Conservation (phyloP, 805 yeast species). For the Metschnikowia cubensis region DNA sequence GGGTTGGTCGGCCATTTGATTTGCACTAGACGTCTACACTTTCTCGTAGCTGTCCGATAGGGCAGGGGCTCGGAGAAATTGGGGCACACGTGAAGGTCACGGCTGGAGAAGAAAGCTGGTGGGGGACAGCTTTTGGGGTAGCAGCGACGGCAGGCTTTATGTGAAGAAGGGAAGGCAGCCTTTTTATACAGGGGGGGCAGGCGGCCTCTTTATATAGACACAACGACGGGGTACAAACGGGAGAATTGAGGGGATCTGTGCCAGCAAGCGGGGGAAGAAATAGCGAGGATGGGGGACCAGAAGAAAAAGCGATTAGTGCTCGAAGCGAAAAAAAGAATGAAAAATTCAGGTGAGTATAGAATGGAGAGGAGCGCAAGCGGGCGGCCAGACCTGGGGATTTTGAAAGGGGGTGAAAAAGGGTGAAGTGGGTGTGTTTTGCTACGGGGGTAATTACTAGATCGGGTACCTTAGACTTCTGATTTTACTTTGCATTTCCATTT, state of each 20-base stretch:
- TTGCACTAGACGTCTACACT: background rate
- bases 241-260: too few relatives aligned
- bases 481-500: background rate
- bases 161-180: too few relatives aligned
- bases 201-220: too few relatives aligned
- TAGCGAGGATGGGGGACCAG: background rate
- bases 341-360: background rate
- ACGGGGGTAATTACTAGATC: too few relatives aligned
- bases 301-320: background rate
- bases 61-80: background rate
- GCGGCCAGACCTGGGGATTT: background rate
- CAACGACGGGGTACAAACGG: too few relatives aligned
- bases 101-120: background rate
- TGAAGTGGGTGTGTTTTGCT: too few relatives aligned
- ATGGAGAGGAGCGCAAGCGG: background rate
- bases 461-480: background rate
- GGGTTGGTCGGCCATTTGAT: constrained; percentile 18
- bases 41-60: background rate
- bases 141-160: too few relatives aligned
- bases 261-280: background rate
- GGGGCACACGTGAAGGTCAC: background rate
- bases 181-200: too few relatives aligned
- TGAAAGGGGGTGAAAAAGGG: too few relatives aligned
- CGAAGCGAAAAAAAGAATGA: background rate
- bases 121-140: background rate